Base-by-base conservation (phyloP, 768 basidiomycete species). In the Podaxis sp. region DNA sequence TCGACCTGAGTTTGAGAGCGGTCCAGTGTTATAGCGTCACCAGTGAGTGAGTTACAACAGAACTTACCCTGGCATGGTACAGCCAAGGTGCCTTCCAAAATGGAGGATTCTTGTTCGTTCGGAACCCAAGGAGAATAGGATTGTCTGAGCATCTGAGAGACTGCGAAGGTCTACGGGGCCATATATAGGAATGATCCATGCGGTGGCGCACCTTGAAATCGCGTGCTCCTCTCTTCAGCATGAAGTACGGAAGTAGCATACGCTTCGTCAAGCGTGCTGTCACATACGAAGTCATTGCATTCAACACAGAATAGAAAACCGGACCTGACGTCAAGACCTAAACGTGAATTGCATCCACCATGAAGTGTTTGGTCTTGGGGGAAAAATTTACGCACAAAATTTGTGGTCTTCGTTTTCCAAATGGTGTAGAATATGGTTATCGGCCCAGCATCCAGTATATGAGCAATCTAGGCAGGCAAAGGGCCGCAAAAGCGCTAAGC, bases 231-330 rank as follows among this genome's bases (percentile, higher is more conserved):
- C 74, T 92, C 89, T 70, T 91, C 89, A 10, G 83, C 78, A 28
- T 74, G 71, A 3, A 90, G 68, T 8, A 80, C 71, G 2, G 82
- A 76, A 4, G 77, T 69, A 28, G 81, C 67, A 64, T 82, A 78
- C 7, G 83, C 60, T 7, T 74, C 71, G 44, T 86, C 85, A 38
- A 93, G 69, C 2, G 70, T 72, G 12, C 80, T 66, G 65, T 90
- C 79, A 66, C 88, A 89, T 24, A 93, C 81, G 63, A 93, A 88
- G 70, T 95, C 89, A 40, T 87, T 80, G 75, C 94, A 96, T 37
- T 80, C 76, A 2, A 76, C 72, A 71, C 95, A 96, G 69, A 84
- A 95, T 2, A 95, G 75, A 10, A 80, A 78, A n/a, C 95, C 94
- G 0, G 87, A 83, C 66, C 83, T 84, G 3, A 84, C 78, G 71